phyloP scores from a whole-genome alignment of 164 flowering plant species.

The Aristolochia contorta region DNA sequence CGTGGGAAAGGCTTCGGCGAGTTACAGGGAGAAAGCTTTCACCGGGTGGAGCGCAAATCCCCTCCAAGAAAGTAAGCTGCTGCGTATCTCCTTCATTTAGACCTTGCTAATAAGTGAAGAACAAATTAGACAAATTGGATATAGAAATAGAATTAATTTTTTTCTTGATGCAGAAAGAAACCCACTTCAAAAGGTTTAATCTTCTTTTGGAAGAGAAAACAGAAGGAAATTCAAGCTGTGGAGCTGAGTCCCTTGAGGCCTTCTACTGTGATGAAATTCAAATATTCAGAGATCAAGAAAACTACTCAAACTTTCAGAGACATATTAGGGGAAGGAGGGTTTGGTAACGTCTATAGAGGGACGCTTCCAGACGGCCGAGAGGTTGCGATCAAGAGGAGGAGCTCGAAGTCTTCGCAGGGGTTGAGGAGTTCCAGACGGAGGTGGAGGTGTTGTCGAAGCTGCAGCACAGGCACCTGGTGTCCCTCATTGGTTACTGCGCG shows the following conservation, averaged over 20 bases:
- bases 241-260: background rate
- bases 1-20: background rate
- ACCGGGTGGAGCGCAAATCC: too few relatives aligned
- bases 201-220: background rate
- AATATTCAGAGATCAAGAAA: slow-evolving; percentile 1
- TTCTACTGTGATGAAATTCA: background rate
- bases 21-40: background rate
- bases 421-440: background rate
- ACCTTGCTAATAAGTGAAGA: too few relatives aligned
- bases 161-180: too few relatives aligned
- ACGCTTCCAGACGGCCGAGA: slow-evolving; percentile 3
- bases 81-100: too few relatives aligned
- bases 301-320: slow-evolving; percentile 5
- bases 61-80: too few relatives aligned
- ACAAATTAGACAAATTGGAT: too few relatives aligned
- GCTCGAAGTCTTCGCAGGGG: slow-evolving; percentile 1
- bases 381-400: slow-evolving; percentile 9
- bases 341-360: slow-evolving; percentile 4
- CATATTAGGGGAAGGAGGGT: too few relatives aligned
- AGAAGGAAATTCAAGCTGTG: background rate
- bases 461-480: background rate
- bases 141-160: too few relatives aligned
- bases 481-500: background rate
- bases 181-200: too few relatives aligned
- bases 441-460: background rate